These are phyloP conservation scores for Mitragyna speciosa DNA, from an alignment of 257 asterid genomes.

Conservation along the genomic window DNA sequence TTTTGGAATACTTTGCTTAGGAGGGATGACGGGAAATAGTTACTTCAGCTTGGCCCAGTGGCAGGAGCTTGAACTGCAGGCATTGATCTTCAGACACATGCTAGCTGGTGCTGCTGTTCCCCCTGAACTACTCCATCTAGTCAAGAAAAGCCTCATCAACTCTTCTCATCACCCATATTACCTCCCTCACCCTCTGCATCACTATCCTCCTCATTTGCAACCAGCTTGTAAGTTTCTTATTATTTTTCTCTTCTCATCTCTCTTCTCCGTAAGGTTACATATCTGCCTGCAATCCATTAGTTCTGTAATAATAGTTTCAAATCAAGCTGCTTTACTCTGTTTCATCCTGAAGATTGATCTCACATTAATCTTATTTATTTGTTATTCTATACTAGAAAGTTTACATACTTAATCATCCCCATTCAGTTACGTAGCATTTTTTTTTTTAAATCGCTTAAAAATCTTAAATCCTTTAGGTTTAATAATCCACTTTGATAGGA, in stretches of 20 bases:
- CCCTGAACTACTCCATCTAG: slow-evolving; percentile 65
- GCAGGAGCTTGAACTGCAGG: slow-evolving; percentile 94
- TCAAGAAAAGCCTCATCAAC: slow-evolving; percentile 62
- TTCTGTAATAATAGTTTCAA: no score
- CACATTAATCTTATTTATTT: neutral
- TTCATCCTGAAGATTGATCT: neutral
- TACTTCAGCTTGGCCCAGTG: slow-evolving; percentile 81
- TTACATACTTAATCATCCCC: no score
- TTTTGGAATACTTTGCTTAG: slow-evolving; percentile 27
- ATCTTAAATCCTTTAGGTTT: neutral
- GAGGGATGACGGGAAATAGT: slow-evolving; percentile 46
- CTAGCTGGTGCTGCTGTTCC: slow-evolving; percentile 78
- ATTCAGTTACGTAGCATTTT: no score
- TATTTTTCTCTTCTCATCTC: neutral
- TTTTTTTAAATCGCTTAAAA: neutral
- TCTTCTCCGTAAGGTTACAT: neutral
- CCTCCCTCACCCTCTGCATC: slow-evolving; percentile 41
- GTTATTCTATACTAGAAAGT: no score
- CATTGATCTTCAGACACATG: slow-evolving; percentile 79
- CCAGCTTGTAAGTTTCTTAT: slow-evolving; percentile 55
- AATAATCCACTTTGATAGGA: neutral
- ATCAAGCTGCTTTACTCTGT: neutral
- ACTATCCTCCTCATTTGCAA: slow-evolving; percentile 51
- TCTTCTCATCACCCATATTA: slow-evolving; percentile 41
- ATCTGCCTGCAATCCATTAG: neutral